A percentile compares a stretch with the other conserved stretches of the same genome.
Conservation (phyloP, 108 stramenopile species). For the Pelagomonas calceolata region DNA sequence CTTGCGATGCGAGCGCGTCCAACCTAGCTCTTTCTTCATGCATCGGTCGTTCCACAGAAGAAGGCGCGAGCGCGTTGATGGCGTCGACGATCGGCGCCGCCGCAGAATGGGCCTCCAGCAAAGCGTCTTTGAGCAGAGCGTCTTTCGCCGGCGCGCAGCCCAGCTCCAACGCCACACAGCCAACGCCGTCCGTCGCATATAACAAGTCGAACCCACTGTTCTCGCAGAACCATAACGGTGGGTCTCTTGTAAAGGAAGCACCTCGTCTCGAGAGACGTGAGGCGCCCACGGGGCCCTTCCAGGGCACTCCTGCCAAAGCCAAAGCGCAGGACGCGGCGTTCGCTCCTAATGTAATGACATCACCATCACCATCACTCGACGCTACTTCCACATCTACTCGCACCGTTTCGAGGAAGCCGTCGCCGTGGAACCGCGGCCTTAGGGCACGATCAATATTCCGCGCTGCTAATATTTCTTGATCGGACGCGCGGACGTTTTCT, state of each 20-base stretch:
- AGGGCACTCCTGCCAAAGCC: conserved; percentile 26
- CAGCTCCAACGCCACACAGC: neutral
- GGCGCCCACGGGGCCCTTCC: conserved; percentile 42
- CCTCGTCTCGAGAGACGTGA: conserved; percentile 23
- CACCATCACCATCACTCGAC: conserved; percentile 18
- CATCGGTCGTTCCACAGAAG: too few relatives aligned
- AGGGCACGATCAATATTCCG: neutral
- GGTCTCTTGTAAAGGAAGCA: neutral
- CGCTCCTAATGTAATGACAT: conserved; percentile 28
- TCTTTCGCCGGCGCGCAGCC: neutral
- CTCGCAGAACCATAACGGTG: neutral
- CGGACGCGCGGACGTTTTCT: neutral
- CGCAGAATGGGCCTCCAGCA: neutral
- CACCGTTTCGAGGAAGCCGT: neutral
- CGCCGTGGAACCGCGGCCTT: neutral
- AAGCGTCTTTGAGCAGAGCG: neutral
- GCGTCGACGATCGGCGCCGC: neutral
- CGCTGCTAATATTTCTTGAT: neutral
- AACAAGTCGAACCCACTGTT: neutral
- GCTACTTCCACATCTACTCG: conserved; percentile 12
- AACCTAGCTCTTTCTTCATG: too few relatives aligned
- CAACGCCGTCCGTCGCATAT: neutral
- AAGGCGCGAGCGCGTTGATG: neutral
- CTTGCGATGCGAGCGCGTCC: too few relatives aligned
- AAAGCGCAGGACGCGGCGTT: conserved; percentile 39